Base-by-base conservation (phyloP, 2,329 filamentous ascomycete species). In the Allantophomopsis cytisporea region DNA sequence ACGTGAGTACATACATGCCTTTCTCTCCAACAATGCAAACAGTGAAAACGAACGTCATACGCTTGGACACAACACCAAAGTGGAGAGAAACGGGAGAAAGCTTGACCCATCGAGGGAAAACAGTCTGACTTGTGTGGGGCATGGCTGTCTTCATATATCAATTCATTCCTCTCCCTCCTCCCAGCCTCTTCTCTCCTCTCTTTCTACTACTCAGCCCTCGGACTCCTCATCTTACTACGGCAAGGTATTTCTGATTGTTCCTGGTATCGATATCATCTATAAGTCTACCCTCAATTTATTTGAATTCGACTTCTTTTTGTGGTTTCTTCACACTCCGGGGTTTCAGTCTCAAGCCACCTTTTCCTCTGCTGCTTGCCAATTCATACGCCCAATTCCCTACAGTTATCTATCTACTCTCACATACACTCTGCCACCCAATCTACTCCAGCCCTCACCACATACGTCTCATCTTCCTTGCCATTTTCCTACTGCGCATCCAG, bases 401-500 rank as follows among this genome's bases (percentile, higher is more conserved):
- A 13, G 6, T 10, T 14, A 8, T 34, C 31, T 34, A 17, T 34
- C 31, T 34, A 34, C 31, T 34, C 14, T 34, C 7, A 13, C 4
- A 34, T 15, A 34, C 4, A 10, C 6, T 7, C 31, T 17, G 7
- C 31, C 31, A 8, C 14, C 6, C 13, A 34, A 14, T 34, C 16
- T 14, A 32, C 13, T 15, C n/a, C n/a, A n/a, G n/a, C 31, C 15
- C 5, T 34, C 31, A 13, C 7, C 31, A 32, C 31, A 13, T 34
- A 14, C 12, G 15, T 34, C 15, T 10, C 31, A 8, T 13, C 7
- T 15, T 8, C 31, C 31, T 15, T 17, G n/a, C 6, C 3, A 8
- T 7, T 17, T 8, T 14, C 21, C 6, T 36, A 8, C 18, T 6
- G 20, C 44, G 41, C 37, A 43, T 44, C 49, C 48, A 52, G 45